These are phyloP conservation scores for Fusarium camptoceras DNA, from an alignment of 2,329 filamentous ascomycete genomes.

Conservation along the genomic window DNA sequence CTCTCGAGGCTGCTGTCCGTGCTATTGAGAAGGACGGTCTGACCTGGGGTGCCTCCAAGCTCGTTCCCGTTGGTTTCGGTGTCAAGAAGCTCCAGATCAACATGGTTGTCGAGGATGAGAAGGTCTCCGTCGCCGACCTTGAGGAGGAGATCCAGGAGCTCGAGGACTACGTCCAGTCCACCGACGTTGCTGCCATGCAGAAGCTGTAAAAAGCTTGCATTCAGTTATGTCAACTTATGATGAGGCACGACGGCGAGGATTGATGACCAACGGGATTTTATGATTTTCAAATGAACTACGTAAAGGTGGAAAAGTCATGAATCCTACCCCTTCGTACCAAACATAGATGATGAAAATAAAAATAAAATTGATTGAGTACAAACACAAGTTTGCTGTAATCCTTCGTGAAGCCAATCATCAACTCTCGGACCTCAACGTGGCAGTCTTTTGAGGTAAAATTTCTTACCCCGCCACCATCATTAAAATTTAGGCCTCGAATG, in stretches of 20 bases:
- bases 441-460: not conserved
- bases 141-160: conserved; percentile 84
- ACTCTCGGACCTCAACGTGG: not conserved
- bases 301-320: conserved; percentile 44
- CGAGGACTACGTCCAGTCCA: conserved; percentile 97
- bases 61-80: conserved; percentile 93
- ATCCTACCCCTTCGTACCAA: conserved; percentile 39
- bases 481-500: not conserved
- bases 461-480: conserved; percentile 13
- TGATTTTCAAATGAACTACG: conserved; percentile 42
- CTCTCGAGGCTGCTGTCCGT: conserved; percentile 83
- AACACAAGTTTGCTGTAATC: not conserved
- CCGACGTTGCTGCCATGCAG: conserved; percentile 90
- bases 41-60: conserved; percentile 92
- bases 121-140: conserved; percentile 88
- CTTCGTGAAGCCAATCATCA: not conserved
- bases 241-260: conserved; percentile 50
- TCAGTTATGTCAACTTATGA: conserved; percentile 42
- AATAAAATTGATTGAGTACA: conserved; percentile 22
- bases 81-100: conserved; percentile 99
- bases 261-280: conserved; percentile 46
- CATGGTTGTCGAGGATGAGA: conserved; percentile 97
- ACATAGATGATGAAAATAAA: conserved; percentile 44
- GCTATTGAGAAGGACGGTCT: conserved; percentile 92
- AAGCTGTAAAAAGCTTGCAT: conserved; percentile 75